Evolutionary conservation across 2,329 filamentous ascomycete species (phyloP), one percentile per base, ranked within the genome.

Genomic region (Chrysoporthe puriensis): DNA sequence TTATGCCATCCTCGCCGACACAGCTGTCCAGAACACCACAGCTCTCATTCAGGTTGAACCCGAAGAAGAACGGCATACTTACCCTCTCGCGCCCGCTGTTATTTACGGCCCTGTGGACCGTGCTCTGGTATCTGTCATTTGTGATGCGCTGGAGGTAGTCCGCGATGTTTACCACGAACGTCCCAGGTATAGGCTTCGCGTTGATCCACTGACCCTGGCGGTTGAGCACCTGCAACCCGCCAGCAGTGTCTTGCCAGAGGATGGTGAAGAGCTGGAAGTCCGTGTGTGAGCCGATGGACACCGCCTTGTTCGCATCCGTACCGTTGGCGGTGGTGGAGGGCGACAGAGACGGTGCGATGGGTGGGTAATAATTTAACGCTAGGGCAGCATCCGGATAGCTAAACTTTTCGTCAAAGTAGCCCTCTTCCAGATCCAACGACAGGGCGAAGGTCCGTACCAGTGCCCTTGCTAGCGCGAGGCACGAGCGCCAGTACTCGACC

Each of bases 371-470:
- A 69, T 83, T 83, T 58, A 83, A 73, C 3, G 77, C 79, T 21
- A 79, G 73, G 5, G 79, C 76, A 8, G 78, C 79, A 44, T 81
- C 86, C 0, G 87, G 87, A 70, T 85, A 82, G 0, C 80, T 82
- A 21, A 83, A 82, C 64, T 86, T 83, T 3, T 77, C 76, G 69
- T 88, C 86, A 72, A 89, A 88, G 65, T 84, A 84, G 44, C 81
- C 73, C 71, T 89, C 86, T 0, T 82, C 79, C 3, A 89, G 76
- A 13, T 81, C 80, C 2, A 89, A 78, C 4, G 82, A 83, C 2
- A 90, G 77, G 0, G 87, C 86, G 71, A 90, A 87, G 7, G 82
- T 76, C 4, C 79, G 77, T 2, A 86, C 81, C 43, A 89, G 73
- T 46, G 78, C 80, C 32, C 87, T 79, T 0, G 86, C 83, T 1